Conservation (phyloP, 1,139 yeast species). For the Scheffersomyces lignicola region DNA sequence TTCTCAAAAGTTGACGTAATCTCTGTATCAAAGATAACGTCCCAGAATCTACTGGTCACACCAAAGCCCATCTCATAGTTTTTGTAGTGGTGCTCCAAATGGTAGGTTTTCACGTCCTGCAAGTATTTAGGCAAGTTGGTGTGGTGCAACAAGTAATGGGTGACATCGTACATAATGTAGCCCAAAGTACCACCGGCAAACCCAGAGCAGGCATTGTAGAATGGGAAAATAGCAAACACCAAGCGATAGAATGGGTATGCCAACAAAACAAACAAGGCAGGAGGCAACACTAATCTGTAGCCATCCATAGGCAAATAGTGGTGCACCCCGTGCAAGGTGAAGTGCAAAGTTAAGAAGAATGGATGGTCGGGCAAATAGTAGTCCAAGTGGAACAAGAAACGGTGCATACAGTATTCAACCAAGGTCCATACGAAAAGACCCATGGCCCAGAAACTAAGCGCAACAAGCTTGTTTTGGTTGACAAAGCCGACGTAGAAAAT, state of each 20-base stretch:
- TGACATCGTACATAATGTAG: conserved; percentile 84
- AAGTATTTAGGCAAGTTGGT: conserved; percentile 71
- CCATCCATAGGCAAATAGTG: conserved; percentile 98
- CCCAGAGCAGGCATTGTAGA: conserved; percentile 50
- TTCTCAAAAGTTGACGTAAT: conserved; percentile 38
- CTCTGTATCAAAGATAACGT: conserved; percentile 78
- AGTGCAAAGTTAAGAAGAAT: conserved; percentile 75
- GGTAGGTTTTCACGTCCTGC: conserved; percentile 82
- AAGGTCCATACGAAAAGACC: conserved; percentile 93
- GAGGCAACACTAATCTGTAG: conserved; percentile 93
- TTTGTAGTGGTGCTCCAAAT: conserved; percentile 95
- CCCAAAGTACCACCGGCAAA: conserved; percentile 97
- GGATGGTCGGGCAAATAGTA: conserved; percentile 79
- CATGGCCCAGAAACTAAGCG: conserved; percentile 45
- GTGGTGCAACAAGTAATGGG: conserved; percentile 87
- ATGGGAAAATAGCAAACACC: conserved; percentile 41
- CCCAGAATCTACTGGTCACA: conserved; percentile 94
- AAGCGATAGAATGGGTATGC: conserved; percentile 45
- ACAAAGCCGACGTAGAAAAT: conserved; percentile 41
- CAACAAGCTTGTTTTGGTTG: conserved; percentile 34
- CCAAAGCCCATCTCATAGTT: conserved; percentile 96
- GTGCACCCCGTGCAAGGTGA: conserved; percentile 91
- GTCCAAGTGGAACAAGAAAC: conserved; percentile 93
- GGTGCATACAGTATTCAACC: conserved; percentile 82
- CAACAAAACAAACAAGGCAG: conserved; percentile 63